Evolutionary conservation across 2,329 filamentous ascomycete species (phyloP), one percentile per base, ranked within the genome.

Genomic region (Exophiala viscosa): DNA sequence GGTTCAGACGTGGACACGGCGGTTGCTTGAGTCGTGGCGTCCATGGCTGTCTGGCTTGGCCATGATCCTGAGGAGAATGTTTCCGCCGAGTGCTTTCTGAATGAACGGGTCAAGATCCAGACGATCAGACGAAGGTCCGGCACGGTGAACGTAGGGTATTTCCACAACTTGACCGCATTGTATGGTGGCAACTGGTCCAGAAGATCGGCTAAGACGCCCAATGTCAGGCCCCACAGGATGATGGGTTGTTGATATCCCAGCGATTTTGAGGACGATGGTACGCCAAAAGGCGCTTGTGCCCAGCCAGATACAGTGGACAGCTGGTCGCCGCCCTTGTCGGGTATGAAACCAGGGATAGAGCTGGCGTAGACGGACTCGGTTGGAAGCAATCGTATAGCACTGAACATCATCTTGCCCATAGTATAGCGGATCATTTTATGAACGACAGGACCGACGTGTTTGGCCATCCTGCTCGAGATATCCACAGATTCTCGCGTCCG

Each of bases 121-220:
- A 87, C 76, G 9, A 82, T 70, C 31, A 82, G 70, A 5, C 79
- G 73, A 3, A 87, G 73, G 61, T 87, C 85, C 51, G 74, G 75
- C 1, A 79, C 75, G 0, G 83, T 85, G 63, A 87, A 87, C 1
- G 82, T 87, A 0, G 85, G 85, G 62, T 86, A 86, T 28, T 77
- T 78, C 83, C 84, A 87, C 20, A 86, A 66, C 32, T 79, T 70
- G 3, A 86, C 75, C 1, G 82, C 78, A 48, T 79, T 81, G 57
- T 77, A 73, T 1, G 83, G 82, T n/a, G 84, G 84, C 3, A 87
- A 69, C 62, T 85, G 76, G 58, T 87, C 83, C 18, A 87, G 73
- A 58, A 87, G 83, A 66, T 88, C 85, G 13, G 81, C 81, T 35
- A 87, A 68, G 31, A 88, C 80, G 4, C 84, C 84, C 1, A 87